Evolutionary conservation across 2,329 filamentous ascomycete genomes (phyloP), one percentile per base, ranked within the genome.

Genomic region (Ophiostoma triangulosporum): DNA sequence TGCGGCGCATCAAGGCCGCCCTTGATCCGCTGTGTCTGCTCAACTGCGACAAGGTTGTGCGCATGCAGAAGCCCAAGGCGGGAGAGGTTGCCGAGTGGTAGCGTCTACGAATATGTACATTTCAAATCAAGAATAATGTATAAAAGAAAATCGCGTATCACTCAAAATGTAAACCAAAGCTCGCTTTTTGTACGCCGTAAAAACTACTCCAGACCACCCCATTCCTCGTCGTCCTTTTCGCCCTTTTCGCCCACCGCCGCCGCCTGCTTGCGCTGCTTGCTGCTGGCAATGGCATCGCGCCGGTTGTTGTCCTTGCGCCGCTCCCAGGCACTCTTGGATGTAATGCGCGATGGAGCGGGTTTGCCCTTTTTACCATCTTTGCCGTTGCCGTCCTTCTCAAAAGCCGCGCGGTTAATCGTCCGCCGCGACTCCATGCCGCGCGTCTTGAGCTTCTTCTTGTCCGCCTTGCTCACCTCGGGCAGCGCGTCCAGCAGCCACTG

Each of bases 401-500:
- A 9, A 6, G 43, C 26, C 15, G 38, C 36, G 27, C 31, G 20
- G 22, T 33, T 36, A 32, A 27, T 29, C 12, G 46, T 68, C 48
- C 73, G 64, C 43, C 89, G 75, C 3, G 80, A 83, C 66, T 90
- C 85, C 9, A 96, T 85, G 6, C 93, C 93, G 59, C 82, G 75
- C 64, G 80, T 80, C 73, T 88, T 94, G 59, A 98, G 68, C 64
- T 81, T 81, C 73, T 91, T 84, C 72, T 85, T 86, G 57, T 90
- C 86, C 50, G 84, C 80, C 74, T 96, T 97, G 61, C 74, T 83
- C 20, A 93, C 80, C 58, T 84, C 84, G 0, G 93, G 93, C 58
- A 98, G 73, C 3, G 88, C 84, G 64, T 95, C 86, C 5, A 97
- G 73, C 51, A 98, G 72, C 90, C 91, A 97, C 66, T 85, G 83